Conservation (phyloP, 2,329 filamentous ascomycete species). For the Diaporthe ampelina region DNA sequence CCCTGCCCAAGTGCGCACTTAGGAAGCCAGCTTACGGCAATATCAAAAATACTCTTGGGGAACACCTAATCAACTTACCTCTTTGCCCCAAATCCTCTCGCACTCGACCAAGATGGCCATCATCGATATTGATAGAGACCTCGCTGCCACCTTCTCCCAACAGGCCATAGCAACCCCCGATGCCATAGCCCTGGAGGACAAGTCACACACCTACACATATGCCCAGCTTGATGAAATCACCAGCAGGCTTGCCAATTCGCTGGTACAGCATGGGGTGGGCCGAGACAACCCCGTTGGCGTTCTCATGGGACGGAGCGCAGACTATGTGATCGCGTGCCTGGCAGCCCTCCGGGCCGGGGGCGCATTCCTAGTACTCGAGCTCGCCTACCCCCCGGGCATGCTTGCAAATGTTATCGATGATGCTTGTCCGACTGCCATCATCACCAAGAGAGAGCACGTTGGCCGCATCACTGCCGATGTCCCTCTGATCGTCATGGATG, state of each 20-base stretch:
- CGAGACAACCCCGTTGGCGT: conserved; percentile 83
- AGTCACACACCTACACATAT: conserved; percentile 77
- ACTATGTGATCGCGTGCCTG: conserved; percentile 84
- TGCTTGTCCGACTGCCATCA: conserved; percentile 77
- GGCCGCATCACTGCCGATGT: conserved; percentile 74
- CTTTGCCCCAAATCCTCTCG: background rate
- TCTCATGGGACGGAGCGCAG: conserved; percentile 79
- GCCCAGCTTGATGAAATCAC: conserved; percentile 78
- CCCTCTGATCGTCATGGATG: conserved; percentile 76
- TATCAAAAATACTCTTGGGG: background rate
- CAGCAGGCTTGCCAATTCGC: conserved; percentile 71
- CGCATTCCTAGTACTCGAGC: conserved; percentile 84
- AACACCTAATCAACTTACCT: too few relatives aligned
- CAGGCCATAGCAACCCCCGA: conserved; percentile 79
- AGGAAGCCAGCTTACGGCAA: background rate
- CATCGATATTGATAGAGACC: conserved; percentile 79
- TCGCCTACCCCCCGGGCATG: conserved; percentile 81
- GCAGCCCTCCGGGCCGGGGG: conserved; percentile 84
- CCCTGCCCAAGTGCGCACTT: background rate
- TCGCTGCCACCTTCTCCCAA: conserved; percentile 77
- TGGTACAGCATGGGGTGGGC: conserved; percentile 77
- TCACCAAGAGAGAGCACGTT: conserved; percentile 76
- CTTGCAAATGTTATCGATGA: conserved; percentile 84
- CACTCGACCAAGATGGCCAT: conserved; percentile 64
- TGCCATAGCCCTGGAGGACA: conserved; percentile 80